Evolutionary conservation across 305 asterid species (phyloP), one percentile per base, ranked within the genome.

Genomic region (Solanum hybrid): DNA sequence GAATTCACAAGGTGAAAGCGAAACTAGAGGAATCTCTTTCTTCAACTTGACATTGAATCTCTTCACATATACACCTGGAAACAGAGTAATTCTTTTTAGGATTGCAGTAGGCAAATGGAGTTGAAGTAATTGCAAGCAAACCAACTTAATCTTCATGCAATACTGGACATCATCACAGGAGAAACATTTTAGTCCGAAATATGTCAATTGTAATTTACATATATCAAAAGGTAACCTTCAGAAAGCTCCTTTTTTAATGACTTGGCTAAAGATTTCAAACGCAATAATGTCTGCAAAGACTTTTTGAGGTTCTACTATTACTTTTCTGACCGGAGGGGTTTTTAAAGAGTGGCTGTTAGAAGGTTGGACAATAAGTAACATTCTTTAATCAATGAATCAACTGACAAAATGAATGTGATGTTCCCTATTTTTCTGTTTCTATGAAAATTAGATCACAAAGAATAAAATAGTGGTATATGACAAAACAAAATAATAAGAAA

Each of bases 61-160:
- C 92, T 93, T 95, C 91, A 95, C 94, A 92, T 95, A 90, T 81
- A 96, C 94, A 99, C 98, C 99, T 97, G 98, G 81, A 92, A 91
- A 87, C 89, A 90, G 42, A 92, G 77, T 33, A 33, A 57, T 1
- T 22, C 35, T 82, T 85, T 85, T 57, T 64, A 85, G 51, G 39
- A 64, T 16, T 57, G 39, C 51, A 57, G 51, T n/a, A 85, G 12
- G 77, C 35, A 85, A 57, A 57, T 31, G 18, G 39, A 85, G 16
- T 28, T 85, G 88, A 85, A 85, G n/a, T 61, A 57, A 57, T 85
- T 33, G 77, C 76, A 57, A 57, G 34, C 46, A 57, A 33, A 57
- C 88, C 46, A 61, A 61, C 73, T 61, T 85, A 61, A 26, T 85
- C 88, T 22, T 33, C 46, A 57, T 22, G 24, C 46, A 57, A 57